Base-by-base conservation (phyloP, 2,329 filamentous ascomycete genomes). In the Podosphaera aphanis region DNA sequence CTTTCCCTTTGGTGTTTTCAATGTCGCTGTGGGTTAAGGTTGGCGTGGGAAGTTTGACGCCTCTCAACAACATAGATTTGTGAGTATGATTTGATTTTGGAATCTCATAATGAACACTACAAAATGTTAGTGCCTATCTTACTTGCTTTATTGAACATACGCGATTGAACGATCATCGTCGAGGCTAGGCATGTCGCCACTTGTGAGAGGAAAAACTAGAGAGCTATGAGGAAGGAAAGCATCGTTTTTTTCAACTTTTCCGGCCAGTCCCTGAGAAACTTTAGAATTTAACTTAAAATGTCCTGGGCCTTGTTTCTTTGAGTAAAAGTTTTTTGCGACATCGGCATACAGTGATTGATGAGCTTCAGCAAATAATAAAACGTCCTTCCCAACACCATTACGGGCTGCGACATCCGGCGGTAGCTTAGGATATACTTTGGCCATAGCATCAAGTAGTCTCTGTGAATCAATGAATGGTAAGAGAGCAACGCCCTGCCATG, bases 381-480 rank as follows among this genome's bases (percentile, higher is more conserved):
- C 79, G 48, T 94, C 86, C 50, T 73, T 76, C 21, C 90, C 90
- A 35, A 79, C 65, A 23, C 72, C 71, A 57, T 98, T 98, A 21
- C 92, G 78, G 21, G 72, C 72, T 38, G 69, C 66, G 57, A 95
- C 90, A 41, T 84, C 83, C 0, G 75, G 68, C 15, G 74, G 82
- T 3, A 98, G 67, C 13, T 83, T 65, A 5, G 80, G 81, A 57
- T 94, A 93, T 55, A 81, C 84, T 51, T 76, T 79, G 42, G 74
- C 71, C 66, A 95, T 88, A 7, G 88, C 88, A 16, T 71, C 69
- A 7, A 98, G 67, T 16, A 98, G 66, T 45, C 86, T 77, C 45
- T 79, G 76, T 69, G 93, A 90, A 55, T 98, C 86, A 55, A 98
- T 98, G 61, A 95, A 98, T 0, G 90, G 90, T 29, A 98, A 69